Evolutionary conservation across 2,329 filamentous ascomycete species (phyloP).

Genomic region (Neonectria magnoliae): DNA sequence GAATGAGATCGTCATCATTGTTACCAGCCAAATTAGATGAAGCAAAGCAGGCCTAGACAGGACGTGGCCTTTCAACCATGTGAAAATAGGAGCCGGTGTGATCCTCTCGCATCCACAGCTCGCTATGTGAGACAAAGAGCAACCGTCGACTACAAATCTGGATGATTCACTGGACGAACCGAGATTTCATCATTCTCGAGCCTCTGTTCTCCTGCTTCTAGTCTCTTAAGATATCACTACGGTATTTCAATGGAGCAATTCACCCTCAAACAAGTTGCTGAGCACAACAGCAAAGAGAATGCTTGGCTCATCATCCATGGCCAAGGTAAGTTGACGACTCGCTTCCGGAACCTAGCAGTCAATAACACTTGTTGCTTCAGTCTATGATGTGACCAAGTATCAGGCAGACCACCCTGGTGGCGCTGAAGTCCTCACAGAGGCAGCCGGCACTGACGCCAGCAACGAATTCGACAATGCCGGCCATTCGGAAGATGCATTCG

Average conservation of each 20-base stretch:
- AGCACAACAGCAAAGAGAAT: constrained; percentile 59
- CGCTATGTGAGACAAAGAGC: too few relatives aligned
- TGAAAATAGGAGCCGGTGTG: too few relatives aligned
- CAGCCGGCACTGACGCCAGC: constrained; percentile 80
- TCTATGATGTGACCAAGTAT: constrained; percentile 69
- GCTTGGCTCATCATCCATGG: constrained; percentile 67
- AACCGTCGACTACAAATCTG: too few relatives aligned
- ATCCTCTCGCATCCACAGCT: too few relatives aligned
- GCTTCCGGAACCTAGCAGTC: constrained; percentile 3
- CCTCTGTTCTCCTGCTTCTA: too few relatives aligned
- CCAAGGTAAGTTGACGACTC: constrained; percentile 55
- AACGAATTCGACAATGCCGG: constrained; percentile 86
- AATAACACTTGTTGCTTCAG: constrained; percentile 43
- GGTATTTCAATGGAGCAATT: constrained; percentile 20
- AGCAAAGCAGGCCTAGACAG: too few relatives aligned
- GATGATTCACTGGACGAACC: too few relatives aligned
- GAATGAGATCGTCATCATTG: too few relatives aligned
- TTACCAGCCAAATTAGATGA: too few relatives aligned
- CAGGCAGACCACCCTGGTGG: constrained; percentile 74
- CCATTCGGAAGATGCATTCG: constrained; percentile 72
- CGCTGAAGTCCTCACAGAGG: constrained; percentile 80
- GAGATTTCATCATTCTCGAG: too few relatives aligned
- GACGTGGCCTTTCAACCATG: too few relatives aligned
- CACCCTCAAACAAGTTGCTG: constrained; percentile 55
- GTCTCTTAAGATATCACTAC: not conserved